Percentiles rank a stretch among this genome's conserved stretches.
Evolutionary conservation across 2,329 filamentous ascomycete genomes (phyloP).

Genomic region (Rachicladosporium sp.): DNA sequence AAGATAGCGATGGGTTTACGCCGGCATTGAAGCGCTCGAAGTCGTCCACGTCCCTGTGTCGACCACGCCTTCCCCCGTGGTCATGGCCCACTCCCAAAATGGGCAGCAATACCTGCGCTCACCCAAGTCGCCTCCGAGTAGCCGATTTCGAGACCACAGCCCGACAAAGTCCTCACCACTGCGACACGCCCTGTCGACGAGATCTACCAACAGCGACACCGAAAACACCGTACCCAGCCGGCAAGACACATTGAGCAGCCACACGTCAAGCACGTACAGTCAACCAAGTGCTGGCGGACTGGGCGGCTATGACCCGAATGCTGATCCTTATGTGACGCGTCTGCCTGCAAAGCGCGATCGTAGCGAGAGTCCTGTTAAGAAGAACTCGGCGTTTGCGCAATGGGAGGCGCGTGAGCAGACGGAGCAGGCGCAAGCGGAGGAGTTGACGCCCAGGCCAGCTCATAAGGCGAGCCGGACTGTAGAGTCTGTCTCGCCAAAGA

Average conservation of each 20-base stretch:
- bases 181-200: conserved; percentile 22
- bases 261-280: conserved; percentile 18
- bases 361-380: conserved; percentile 25
- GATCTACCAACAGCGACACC: conserved; percentile 21
- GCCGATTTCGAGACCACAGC: conserved; percentile 20
- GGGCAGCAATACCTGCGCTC: conserved; percentile 9
- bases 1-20: too few relatives aligned
- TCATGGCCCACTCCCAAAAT: conserved; percentile 2
- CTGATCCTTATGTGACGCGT: conserved; percentile 20
- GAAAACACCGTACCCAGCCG: conserved; percentile 18
- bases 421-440: conserved; percentile 10
- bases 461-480: conserved; percentile 4
- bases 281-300: conserved; percentile 10
- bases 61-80: too few relatives aligned
- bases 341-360: conserved; percentile 20
- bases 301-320: conserved; percentile 15
- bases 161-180: conserved; percentile 23
- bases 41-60: too few relatives aligned
- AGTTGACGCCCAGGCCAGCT: conserved; percentile 4
- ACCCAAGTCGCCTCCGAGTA: conserved; percentile 21
- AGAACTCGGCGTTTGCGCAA: conserved; percentile 19
- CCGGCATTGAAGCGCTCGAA: too few relatives aligned
- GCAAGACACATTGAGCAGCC: conserved; percentile 18
- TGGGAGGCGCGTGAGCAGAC: conserved; percentile 18
- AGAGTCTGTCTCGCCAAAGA: conserved; percentile 14